phyloP scores from a whole-genome alignment of 305 asterid species.

The Ruellia speciosa region DNA sequence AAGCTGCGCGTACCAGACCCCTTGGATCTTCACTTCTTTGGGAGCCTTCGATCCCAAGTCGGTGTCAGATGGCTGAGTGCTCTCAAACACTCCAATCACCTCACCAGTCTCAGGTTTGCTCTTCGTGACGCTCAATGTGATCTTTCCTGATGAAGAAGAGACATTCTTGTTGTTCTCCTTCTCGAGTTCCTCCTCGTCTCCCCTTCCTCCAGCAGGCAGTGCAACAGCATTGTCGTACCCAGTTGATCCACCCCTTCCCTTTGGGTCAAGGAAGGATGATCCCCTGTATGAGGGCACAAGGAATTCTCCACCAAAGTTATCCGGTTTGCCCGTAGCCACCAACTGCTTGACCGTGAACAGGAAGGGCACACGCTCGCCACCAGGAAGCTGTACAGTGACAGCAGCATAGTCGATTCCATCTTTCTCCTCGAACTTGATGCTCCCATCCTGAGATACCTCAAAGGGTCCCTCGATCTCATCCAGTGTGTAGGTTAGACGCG shows the following conservation, averaged over 20 bases:
- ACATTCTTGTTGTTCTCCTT: conserved; percentile 82
- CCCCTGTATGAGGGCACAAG: conserved; percentile 95
- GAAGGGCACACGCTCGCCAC: conserved; percentile 97
- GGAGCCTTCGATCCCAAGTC: conserved; percentile 93
- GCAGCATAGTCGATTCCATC: conserved; percentile 98
- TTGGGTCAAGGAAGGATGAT: conserved; percentile 94
- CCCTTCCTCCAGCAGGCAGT: conserved; percentile 94
- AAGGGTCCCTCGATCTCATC: conserved; percentile 96
- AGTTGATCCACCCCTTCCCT: conserved; percentile 95
- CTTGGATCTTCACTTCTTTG: conserved; percentile 89
- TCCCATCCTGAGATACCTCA: conserved; percentile 63
- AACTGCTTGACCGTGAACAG: conserved; percentile 84
- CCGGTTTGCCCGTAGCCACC: conserved; percentile 81
- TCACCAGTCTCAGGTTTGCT: conserved; percentile 94
- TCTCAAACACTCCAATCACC: conserved; percentile 88
- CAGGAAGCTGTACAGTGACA: conserved; percentile 94
- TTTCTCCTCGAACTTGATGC: conserved; percentile 79
- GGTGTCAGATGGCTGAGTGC: conserved; percentile 92
- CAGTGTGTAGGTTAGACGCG: conserved; percentile 89
- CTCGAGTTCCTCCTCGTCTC: conserved; percentile 86
- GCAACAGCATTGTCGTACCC: conserved; percentile 96
- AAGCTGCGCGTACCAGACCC: conserved; percentile 93
- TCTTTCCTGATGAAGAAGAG: conserved; percentile 58
- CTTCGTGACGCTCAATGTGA: conserved; percentile 66
- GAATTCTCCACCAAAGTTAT: conserved; percentile 59